phyloP scores from a whole-genome alignment of 805 yeast species.

The Starmerella ratchasimensis region DNA sequence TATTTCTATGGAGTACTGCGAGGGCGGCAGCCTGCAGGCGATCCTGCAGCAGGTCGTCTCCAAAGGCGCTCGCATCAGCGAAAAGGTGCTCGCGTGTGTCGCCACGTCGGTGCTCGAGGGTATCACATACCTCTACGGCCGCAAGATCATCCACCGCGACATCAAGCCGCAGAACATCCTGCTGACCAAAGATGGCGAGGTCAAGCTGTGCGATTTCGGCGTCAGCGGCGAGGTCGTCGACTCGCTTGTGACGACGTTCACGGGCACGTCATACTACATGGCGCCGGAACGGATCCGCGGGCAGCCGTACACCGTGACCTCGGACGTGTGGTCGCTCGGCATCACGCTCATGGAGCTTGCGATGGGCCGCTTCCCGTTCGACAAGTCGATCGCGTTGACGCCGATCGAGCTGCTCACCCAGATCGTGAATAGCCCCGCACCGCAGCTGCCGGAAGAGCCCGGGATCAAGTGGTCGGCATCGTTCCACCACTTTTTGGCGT shows the following conservation, averaged over 20 bases:
- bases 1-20: constrained; percentile 96
- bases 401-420: constrained; percentile 79
- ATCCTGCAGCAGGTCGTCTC: constrained; percentile 64
- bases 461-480: constrained; percentile 71
- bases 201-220: constrained; percentile 92
- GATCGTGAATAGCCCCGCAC: constrained; percentile 65
- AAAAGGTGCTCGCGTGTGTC: constrained; percentile 79
- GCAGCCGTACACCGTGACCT: constrained; percentile 84
- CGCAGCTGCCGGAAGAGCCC: constrained; percentile 65
- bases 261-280: constrained; percentile 96
- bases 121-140: constrained; percentile 72
- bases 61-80: constrained; percentile 79
- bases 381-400: constrained; percentile 40
- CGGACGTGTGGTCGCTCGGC: constrained; percentile 96
- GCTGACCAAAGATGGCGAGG: constrained; percentile 60
- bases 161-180: constrained; percentile 91
- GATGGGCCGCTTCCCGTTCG: constrained; percentile 76
- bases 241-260: constrained; percentile 88
- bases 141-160: constrained; percentile 84
- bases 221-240: constrained; percentile 95
- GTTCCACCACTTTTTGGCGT: constrained; percentile 67
- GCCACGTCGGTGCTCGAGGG: constrained; percentile 80
- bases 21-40: constrained; percentile 80
- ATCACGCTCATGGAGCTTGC: constrained; percentile 87
- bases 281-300: constrained; percentile 97